Percentiles rank a stretch among this genome's conserved stretches.
Conservation (phyloP, 192 early-diverging fungal species). For the Coemansia sp. region DNA sequence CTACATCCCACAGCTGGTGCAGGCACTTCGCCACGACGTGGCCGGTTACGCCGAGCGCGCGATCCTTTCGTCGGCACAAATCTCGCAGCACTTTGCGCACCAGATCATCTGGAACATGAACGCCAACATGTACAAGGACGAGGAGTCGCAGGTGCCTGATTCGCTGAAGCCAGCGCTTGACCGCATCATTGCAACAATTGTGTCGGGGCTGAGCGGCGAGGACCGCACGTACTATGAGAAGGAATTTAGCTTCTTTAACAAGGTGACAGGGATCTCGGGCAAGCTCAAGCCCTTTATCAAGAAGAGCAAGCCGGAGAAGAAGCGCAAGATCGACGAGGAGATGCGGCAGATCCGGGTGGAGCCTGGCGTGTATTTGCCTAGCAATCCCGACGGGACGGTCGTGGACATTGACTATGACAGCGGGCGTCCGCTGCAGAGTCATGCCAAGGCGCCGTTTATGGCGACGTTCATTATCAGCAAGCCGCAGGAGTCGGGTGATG, state of each 20-base stretch:
- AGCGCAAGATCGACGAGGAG: slow-evolving; percentile 98
- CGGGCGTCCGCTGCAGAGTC: slow-evolving; percentile 91
- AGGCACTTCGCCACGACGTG: slow-evolving; percentile 85
- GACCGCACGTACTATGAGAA: slow-evolving; percentile 93
- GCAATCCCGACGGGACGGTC: slow-evolving; percentile 93
- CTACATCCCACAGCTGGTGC: slow-evolving; percentile 97
- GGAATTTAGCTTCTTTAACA: slow-evolving; percentile 94
- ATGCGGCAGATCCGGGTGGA: slow-evolving; percentile 92
- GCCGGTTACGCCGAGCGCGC: slow-evolving; percentile 94
- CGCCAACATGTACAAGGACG: slow-evolving; percentile 91
- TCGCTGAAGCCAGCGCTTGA: slow-evolving; percentile 87
- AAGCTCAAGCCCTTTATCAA: slow-evolving; percentile 93
- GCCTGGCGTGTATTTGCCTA: slow-evolving; percentile 95
- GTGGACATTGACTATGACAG: slow-evolving; percentile 94
- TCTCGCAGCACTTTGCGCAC: slow-evolving; percentile 97
- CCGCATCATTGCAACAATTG: slow-evolving; percentile 80
- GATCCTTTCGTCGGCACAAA: slow-evolving; percentile 89
- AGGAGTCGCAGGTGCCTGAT: slow-evolving; percentile 64
- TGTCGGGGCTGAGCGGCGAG: slow-evolving; percentile 74
- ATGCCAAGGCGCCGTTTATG: slow-evolving; percentile 99
- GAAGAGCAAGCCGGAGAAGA: slow-evolving; percentile 91
- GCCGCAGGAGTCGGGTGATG: slow-evolving; percentile 57
- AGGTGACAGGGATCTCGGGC: slow-evolving; percentile 97
- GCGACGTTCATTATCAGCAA: slow-evolving; percentile 90
- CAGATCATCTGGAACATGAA: slow-evolving; percentile 99